Evolutionary conservation across 2,329 filamentous ascomycete species (phyloP).

Genomic region (Cladosporium velox): DNA sequence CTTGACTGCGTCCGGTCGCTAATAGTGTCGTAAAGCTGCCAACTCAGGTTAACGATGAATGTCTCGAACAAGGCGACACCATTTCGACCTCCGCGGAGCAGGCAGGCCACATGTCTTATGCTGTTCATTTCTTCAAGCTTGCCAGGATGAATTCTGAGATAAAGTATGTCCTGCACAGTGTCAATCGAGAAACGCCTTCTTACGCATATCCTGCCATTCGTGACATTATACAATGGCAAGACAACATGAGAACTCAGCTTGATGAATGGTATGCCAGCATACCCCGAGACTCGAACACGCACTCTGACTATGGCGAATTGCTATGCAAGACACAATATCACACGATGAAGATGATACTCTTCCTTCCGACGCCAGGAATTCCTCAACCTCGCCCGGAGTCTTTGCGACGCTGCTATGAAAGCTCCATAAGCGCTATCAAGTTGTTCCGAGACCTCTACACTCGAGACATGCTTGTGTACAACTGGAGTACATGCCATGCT

Average conservation of each 20-base stretch:
- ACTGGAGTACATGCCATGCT: slow-evolving; percentile 7
- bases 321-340: slow-evolving; percentile 3
- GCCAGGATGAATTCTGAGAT: slow-evolving; percentile 6
- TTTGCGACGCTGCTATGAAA: not conserved
- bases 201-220: not conserved
- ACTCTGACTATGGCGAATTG: not conserved
- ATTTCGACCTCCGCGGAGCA: not conserved
- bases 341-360: not conserved
- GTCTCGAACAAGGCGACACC: not conserved
- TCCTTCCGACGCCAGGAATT: not conserved
- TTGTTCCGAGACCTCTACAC: not conserved
- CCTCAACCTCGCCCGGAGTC: not conserved
- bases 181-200: not conserved
- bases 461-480: not conserved
- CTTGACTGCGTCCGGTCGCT: not conserved
- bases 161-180: slow-evolving; percentile 11
- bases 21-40: not conserved
- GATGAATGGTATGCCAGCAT: not conserved
- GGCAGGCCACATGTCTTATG: not conserved
- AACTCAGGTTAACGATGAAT: not conserved
- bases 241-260: not conserved
- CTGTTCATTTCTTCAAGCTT: not conserved
- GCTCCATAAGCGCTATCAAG: not conserved
- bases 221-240: not conserved
- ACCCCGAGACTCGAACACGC: not conserved